These are phyloP conservation scores for Tetraselmis chui DNA, from an alignment of 139 green algal genomes.

Conservation along the genomic window DNA sequence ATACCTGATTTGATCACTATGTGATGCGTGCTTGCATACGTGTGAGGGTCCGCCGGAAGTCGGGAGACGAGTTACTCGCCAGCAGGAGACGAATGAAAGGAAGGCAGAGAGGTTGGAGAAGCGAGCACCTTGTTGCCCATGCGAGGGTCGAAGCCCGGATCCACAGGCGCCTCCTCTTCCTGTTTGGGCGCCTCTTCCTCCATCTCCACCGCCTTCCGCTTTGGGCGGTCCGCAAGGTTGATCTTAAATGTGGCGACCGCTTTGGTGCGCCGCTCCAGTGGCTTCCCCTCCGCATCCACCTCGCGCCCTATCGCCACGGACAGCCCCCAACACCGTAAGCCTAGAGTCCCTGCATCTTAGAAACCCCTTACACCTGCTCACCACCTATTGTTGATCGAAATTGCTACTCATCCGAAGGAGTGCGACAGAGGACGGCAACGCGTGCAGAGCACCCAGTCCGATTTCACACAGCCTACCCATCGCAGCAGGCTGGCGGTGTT, in stretches of 20 bases:
- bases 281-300: not conserved
- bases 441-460: too few relatives aligned
- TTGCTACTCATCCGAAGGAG: not conserved
- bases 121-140: slow-evolving; percentile 35
- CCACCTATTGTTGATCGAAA: too few relatives aligned
- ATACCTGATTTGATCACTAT: too few relatives aligned
- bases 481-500: not conserved
- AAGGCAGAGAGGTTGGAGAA: too few relatives aligned
- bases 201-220: not conserved
- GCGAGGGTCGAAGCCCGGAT: slow-evolving; percentile 39
- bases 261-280: not conserved
- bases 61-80: too few relatives aligned
- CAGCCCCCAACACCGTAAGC: too few relatives aligned
- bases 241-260: not conserved
- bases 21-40: too few relatives aligned
- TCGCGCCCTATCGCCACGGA: not conserved
- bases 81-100: too few relatives aligned
- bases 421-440: not conserved
- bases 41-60: too few relatives aligned
- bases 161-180: not conserved
- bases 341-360: too few relatives aligned
- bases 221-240: not conserved
- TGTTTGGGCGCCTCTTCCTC: not conserved
- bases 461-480: too few relatives aligned
- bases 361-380: too few relatives aligned